Base-by-base conservation (phyloP, 192 early-diverging fungal species). In the Phycomyces nitens region DNA sequence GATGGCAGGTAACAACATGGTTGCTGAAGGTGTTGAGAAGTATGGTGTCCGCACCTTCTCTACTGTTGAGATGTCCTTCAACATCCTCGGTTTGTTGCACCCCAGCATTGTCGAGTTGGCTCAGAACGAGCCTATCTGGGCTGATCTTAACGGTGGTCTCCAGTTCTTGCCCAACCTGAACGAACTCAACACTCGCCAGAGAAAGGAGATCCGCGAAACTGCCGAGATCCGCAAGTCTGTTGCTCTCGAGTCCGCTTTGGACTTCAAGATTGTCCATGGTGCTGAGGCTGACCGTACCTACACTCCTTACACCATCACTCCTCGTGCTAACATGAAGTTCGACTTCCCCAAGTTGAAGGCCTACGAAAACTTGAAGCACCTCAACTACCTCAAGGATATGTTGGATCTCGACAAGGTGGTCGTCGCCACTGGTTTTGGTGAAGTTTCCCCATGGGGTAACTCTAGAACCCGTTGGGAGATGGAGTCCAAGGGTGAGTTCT, bases 401-500 rank as follows among this genome's bases (percentile, higher is more conserved):
- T 73, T 97, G 18, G 92, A 97, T 73, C 77, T 97, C 60, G 94
- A 97, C 55, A 89, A 94, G 78, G 89, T 93, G 5, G 85, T 95
- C 49, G 95, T 97, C 27, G 82, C 94, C 20, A 92, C 92, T 60
- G 95, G 95, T 53, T 97, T 93, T 68, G 89, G 89, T 72, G 95
- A 97, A 74, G 90, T 97, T n/a, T 86, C 92, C 7, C 91, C 95
- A 8, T 92, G 85, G 80, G 95, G 95, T 66, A 89, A 91, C 52
- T 80, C 89, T 15, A 82, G 93, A 63, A 97, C 94, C 56, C 91
- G 95, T 60, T 97, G 95, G 95, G 94, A 97, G 72, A 92, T 97
- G 84, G 95, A 97, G 77, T 86, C 92, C 44, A 77, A 82, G 56
- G 93, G 94, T 64, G 84, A 92, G 73, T 89, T 94, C 79, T 92